Evolutionary conservation across 2,329 filamentous ascomycete species (phyloP).

Genomic region (Thermothelomyces thermophilus): DNA sequence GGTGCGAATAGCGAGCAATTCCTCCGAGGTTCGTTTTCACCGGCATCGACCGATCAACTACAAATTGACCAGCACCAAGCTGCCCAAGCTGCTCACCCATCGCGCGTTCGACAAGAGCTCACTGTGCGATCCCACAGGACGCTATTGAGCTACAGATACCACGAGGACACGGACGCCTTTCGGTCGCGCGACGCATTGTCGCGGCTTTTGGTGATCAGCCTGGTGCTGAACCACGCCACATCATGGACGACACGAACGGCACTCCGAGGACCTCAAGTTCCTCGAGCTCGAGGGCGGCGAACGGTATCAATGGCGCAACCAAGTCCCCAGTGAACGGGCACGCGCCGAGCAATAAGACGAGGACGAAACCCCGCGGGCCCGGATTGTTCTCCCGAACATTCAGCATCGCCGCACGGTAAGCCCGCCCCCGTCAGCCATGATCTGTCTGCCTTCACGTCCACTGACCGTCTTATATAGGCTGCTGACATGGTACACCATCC

Average conservation of each 20-base stretch:
- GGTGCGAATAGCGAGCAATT: background rate
- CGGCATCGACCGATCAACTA: background rate
- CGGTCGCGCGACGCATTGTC: constrained; percentile 6
- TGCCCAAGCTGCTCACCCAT: constrained; percentile 4
- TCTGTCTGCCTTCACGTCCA: constrained; percentile 1
- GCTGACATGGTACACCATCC: constrained; percentile 76
- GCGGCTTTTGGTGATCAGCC: constrained; percentile 18
- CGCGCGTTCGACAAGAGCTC: background rate
- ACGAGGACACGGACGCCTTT: background rate
- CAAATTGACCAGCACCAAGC: constrained; percentile 1
- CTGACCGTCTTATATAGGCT: constrained; percentile 45
- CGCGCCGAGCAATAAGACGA: constrained; percentile 29
- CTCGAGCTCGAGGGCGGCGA: background rate
- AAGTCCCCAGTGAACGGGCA: constrained; percentile 34
- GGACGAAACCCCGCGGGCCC: constrained; percentile 21
- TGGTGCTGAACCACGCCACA: constrained; percentile 20
- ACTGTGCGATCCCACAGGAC: background rate
- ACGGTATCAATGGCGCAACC: constrained; percentile 24
- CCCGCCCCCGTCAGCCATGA: background rate
- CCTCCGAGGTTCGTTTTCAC: background rate
- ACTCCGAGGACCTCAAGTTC: constrained; percentile 14
- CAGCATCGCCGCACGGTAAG: constrained; percentile 50
- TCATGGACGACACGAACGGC: constrained; percentile 24
- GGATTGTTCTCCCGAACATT: constrained; percentile 37
- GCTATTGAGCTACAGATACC: background rate